Base-by-base conservation (phyloP, 129 eudicot genomes). In the Helianthus annuus region DNA sequence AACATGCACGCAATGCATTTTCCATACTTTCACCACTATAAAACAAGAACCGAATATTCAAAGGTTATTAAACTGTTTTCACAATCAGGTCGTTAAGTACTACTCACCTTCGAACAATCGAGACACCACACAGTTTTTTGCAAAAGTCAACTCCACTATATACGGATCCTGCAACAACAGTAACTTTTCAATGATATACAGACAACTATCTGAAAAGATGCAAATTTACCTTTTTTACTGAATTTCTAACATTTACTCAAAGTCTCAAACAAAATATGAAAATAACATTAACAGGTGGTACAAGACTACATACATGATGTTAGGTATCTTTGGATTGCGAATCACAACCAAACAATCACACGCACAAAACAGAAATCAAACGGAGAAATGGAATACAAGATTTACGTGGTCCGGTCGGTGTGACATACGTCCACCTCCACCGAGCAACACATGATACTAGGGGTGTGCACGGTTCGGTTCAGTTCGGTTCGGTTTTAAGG, bases 11-110 rank as follows among this genome's bases (percentile, higher is more conserved):
- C 80, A 94, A 62, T 48, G 98, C 98, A 53, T 94, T 94, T 64
- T 94, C 98, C 98, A 94, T 94, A 76, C 98, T 94, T 79, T 94
- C 98, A 61, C 98, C 98, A 83, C 98, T 90, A 73, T 17, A 68
- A 52, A 68, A 70, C 9, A 5, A 62, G 44, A 76, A 71, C 27
- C 24, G 5, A 12, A 10, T n/a, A 12, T 13, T 66, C 6, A 82
- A 9, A 42, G 56, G 66, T 70, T 42, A 22, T 46, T 40, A 15
- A 60, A 32, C 16, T 55, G 61, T 53, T 73, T 49, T 74, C 49
- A 59, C 29, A 72, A 72, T 72, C 56, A 71, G 46, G 19, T 42
- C 24, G 34, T 55, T 17, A 19, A 8, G 48, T 16, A 24, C 32
- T 15, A 73, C 88, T 87, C 89, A 93, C 98, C 98, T 93, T 79